phyloP scores from a whole-genome alignment of 2,329 filamentous ascomycete genomes.

The Peltaster fructicola region DNA sequence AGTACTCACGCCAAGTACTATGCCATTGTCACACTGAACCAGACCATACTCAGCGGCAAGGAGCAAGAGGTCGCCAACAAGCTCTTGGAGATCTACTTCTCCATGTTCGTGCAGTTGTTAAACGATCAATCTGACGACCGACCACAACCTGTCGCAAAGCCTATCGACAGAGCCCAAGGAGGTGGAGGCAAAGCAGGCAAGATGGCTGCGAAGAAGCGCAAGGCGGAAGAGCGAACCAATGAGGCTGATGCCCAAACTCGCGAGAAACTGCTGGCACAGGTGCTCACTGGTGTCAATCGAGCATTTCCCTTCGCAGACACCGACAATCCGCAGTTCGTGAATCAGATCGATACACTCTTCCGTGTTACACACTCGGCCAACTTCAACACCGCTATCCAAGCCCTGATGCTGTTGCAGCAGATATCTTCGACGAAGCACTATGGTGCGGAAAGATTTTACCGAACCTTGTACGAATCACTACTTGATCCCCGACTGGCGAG shows the following conservation, averaged over 20 bases:
- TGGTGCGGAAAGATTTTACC: slow-evolving; percentile 79
- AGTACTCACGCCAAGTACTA: slow-evolving; percentile 85
- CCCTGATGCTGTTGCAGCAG: slow-evolving; percentile 86
- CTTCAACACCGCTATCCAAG: slow-evolving; percentile 96
- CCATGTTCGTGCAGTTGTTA: slow-evolving; percentile 65
- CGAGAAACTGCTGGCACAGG: slow-evolving; percentile 81
- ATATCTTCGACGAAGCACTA: slow-evolving; percentile 65
- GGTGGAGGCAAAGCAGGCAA: slow-evolving; percentile 36
- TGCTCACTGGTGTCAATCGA: slow-evolving; percentile 87
- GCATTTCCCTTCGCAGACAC: slow-evolving; percentile 82
- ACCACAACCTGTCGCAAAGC: too few species aligned
- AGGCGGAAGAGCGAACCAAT: slow-evolving; percentile 22
- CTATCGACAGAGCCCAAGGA: slow-evolving; percentile 30
- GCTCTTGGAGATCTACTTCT: slow-evolving; percentile 81
- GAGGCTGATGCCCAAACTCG: slow-evolving; percentile 42
- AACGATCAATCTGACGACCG: too few species aligned
- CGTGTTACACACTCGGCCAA: slow-evolving; percentile 93
- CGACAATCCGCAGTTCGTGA: slow-evolving; percentile 62
- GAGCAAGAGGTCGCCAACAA: slow-evolving; percentile 67
- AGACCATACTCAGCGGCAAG: slow-evolving; percentile 75
- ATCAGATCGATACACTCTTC: slow-evolving; percentile 86
- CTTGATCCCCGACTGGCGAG: slow-evolving; percentile 73
- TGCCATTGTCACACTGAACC: slow-evolving; percentile 89
- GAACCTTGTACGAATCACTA: slow-evolving; percentile 86
- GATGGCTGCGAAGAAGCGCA: slow-evolving; percentile 31